Conservation (phyloP, 2,329 filamentous ascomycete genomes). For the Hypoxylon sp. region DNA sequence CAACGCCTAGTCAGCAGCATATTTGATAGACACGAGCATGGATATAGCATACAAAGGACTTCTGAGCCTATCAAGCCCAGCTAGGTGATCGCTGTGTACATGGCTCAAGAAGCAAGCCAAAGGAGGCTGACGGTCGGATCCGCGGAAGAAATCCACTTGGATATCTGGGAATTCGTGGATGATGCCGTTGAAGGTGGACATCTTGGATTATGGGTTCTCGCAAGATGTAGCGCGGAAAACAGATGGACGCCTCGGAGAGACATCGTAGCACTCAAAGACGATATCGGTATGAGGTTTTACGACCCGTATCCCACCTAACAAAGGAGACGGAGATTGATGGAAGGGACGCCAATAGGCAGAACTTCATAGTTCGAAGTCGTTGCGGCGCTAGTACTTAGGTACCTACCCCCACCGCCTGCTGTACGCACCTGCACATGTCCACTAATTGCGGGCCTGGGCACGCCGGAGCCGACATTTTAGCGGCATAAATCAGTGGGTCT, state of each 20-base stretch:
- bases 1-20: neutral
- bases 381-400: neutral
- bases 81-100: constrained; percentile 90
- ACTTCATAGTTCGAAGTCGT: neutral
- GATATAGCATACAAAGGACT: constrained; percentile 74
- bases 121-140: constrained; percentile 67
- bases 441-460: neutral
- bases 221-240: neutral
- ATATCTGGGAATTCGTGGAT: constrained; percentile 84
- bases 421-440: too few relatives aligned
- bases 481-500: neutral
- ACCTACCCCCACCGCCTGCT: neutral
- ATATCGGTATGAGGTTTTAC: neutral
- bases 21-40: neutral
- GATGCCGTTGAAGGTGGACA: constrained; percentile 83
- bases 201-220: constrained; percentile 50
- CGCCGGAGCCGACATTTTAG: neutral
- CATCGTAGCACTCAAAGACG: neutral
- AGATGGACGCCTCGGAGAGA: too few relatives aligned
- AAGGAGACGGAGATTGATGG: neutral
- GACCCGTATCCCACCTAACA: neutral
- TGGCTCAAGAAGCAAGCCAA: constrained; percentile 91
- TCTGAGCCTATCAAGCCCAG: constrained; percentile 80
- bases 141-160: constrained; percentile 87
- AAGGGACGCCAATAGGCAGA: neutral